Percentiles rank a stretch among this genome's conserved stretches.
These are phyloP conservation scores for Acanthamoeba triangularis DNA, from an alignment of 208 protist genomes.

Conservation along the genomic window DNA sequence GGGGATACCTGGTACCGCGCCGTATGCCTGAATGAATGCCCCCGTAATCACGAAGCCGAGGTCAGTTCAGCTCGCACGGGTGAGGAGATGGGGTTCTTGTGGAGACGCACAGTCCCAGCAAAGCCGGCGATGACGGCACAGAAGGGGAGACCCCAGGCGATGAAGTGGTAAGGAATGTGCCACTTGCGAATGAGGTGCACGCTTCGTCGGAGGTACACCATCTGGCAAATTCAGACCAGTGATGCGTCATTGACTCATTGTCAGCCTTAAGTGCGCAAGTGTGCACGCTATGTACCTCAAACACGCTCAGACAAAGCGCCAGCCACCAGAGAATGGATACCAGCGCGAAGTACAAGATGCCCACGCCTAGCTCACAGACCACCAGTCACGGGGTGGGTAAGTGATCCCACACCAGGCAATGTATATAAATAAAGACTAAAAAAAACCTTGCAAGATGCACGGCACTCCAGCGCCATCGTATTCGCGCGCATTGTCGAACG, in stretches of 20 bases:
- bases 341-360: neutral
- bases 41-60: neutral
- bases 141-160: neutral
- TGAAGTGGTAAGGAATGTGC: conserved; percentile 35
- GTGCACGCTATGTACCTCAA: neutral
- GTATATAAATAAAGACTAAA: neutral
- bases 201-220: conserved; percentile 22
- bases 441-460: conserved; percentile 25
- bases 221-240: neutral
- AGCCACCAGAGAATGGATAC: neutral
- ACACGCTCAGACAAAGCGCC: neutral
- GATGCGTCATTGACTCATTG: neutral
- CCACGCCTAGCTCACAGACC: neutral
- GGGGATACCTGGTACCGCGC: neutral
- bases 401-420: no score
- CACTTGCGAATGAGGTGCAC: neutral
- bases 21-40: neutral
- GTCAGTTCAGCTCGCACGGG: neutral
- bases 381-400: no score
- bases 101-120: neutral
- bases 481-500: conserved; percentile 11
- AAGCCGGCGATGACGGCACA: neutral
- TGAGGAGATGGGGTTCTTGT: neutral
- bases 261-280: neutral
- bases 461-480: conserved; percentile 51